Evolutionary conservation across 2,329 filamentous ascomycete species (phyloP), one percentile per base, ranked within the genome.

Genomic region (Elsinoe ampelina): DNA sequence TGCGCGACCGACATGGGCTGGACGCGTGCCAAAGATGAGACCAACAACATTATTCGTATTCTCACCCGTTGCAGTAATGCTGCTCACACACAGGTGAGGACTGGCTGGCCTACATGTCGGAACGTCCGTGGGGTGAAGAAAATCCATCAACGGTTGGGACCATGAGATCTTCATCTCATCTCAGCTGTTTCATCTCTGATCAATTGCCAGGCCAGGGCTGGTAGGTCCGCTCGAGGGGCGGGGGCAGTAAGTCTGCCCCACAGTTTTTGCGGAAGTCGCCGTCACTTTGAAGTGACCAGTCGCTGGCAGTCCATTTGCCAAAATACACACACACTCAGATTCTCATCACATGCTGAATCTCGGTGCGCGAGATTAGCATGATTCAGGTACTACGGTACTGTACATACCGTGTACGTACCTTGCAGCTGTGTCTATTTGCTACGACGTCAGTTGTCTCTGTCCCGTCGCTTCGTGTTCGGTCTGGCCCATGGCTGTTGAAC

Each of bases 151-250:
- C 43, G 12, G 50, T 54, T 35, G 20, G 34, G 11, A 17, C 20
- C 26, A 34, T 43, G 36, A 42, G 52, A 55, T 55, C 52, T 55
- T 32, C 52, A 55, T 55, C 52, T 55, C 32, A 55, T 55, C 52
- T 55, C 52, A 22, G 42, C 39, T 55, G 52, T 55, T 55, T 55
- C 52, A 55, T 55, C 52, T 45, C 36, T 55, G 36, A 42, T 42
- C 52, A 42, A 34, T 34, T 26, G 52, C n/a, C 52, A 20, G 19
- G 36, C 35, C 30, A 32, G 13, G 12, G 26, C 26, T 30, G 26
- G 26, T 30, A 11, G 13, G 41, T 30, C 15, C 11, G 11, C 34
- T 41, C 38, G 30, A 19, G 35, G 38, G 47, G n/a, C 47, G 47
- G 47, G 26, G 47, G 30, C 8, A 17, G 13, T 8, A 13, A 51